phyloP scores from a whole-genome alignment of 1,284 basidiomycete genomes.

The Rhodotorula sp. region DNA sequence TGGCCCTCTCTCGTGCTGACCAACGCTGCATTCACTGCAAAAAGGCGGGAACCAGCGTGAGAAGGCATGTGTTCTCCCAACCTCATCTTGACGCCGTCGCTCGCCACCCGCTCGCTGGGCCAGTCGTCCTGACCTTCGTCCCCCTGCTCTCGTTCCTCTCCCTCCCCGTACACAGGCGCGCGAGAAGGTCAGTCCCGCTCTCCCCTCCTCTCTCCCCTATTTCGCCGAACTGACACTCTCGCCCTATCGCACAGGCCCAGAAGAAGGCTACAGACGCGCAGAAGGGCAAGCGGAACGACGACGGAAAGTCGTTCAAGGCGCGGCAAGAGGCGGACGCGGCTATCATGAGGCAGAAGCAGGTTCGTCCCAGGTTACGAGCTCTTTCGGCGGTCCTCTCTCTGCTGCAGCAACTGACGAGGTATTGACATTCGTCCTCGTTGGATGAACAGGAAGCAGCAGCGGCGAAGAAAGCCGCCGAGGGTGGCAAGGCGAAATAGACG shows the following conservation, averaged over 20 bases:
- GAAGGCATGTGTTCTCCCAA: not conserved
- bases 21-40: too few species aligned
- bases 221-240: too few species aligned
- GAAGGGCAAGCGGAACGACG: constrained; percentile 20
- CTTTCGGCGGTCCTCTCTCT: too few species aligned
- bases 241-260: too few species aligned
- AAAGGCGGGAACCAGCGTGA: constrained; percentile 39
- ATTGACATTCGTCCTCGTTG: too few species aligned
- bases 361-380: not conserved
- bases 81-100: too few species aligned
- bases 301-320: constrained; percentile 9
- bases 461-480: constrained; percentile 22
- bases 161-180: not conserved
- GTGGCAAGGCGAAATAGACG: not conserved
- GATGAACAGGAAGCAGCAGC: constrained; percentile 7
- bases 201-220: not conserved
- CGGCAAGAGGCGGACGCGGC: constrained; percentile 22
- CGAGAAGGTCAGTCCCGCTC: not conserved
- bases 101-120: too few species aligned
- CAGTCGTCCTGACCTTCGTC: too few species aligned
- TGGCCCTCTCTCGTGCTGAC: not conserved
- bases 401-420: not conserved
- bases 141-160: too few species aligned
- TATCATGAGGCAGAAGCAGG: constrained; percentile 27
- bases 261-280: constrained; percentile 12